Evolutionary conservation across 257 asterid genomes (phyloP).

Genomic region (Gentiana straminea): DNA sequence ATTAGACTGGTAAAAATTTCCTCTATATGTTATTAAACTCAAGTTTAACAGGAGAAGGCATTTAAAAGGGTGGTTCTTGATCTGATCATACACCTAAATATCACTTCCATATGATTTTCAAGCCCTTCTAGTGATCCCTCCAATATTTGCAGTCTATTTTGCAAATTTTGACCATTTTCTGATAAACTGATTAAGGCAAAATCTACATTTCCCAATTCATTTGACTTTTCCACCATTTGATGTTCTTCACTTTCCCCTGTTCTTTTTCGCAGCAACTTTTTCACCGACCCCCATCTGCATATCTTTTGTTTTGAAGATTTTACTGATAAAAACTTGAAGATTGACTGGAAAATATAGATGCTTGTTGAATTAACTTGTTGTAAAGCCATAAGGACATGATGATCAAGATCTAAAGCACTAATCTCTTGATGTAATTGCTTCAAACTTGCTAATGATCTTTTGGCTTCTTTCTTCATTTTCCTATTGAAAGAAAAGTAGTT

Average conservation of each 20-base stretch:
- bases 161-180: conserved; percentile 11
- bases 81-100: conserved; percentile 21
- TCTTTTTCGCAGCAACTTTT: conserved; percentile 13
- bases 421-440: not conserved
- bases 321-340: conserved; percentile 15
- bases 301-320: conserved; percentile 14
- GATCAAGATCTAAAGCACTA: conserved; percentile 9
- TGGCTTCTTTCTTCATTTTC: not conserved
- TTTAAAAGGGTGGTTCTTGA: conserved; percentile 18
- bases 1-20: too few relatives aligned
- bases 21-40: too few relatives aligned
- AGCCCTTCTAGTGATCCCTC: conserved; percentile 9
- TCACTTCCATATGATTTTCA: conserved; percentile 18
- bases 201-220: conserved; percentile 18
- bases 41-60: conserved; percentile 10
- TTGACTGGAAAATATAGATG: conserved; percentile 10
- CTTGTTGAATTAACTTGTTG: conserved; percentile 14
- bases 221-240: conserved; percentile 1
- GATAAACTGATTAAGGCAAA: conserved; percentile 1
- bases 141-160: conserved; percentile 17
- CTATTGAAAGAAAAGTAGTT: conserved; percentile 12
- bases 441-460: too few relatives aligned
- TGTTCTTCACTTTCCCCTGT: conserved; percentile 15
- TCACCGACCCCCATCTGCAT: conserved; percentile 25
- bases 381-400: conserved; percentile 13